Evolutionary conservation across 768 basidiomycete species (phyloP).

Genomic region (Termitomyces sp.): DNA sequence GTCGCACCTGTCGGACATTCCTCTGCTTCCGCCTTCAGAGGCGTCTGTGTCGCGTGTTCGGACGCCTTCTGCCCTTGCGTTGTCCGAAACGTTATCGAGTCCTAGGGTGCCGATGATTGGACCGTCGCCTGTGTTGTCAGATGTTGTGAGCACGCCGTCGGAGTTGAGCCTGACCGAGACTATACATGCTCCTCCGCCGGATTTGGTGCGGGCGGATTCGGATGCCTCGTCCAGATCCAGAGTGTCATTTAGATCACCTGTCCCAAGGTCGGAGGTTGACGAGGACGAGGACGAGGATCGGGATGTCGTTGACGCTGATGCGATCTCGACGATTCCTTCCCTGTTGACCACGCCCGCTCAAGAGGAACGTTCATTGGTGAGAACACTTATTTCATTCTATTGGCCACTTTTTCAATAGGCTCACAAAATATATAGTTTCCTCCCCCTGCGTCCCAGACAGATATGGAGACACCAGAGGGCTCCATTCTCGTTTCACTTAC

Average conservation of each 20-base stretch:
- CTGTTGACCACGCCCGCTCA: conserved; percentile 41
- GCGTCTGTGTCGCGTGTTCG: conserved; percentile 6
- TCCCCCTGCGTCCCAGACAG: conserved; percentile 16
- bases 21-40: conserved; percentile 3
- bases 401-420: conserved; percentile 1
- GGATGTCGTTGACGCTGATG: conserved; percentile 20
- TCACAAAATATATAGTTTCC: neutral
- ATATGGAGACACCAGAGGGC: conserved; percentile 29
- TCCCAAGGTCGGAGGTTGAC: conserved; percentile 25
- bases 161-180: neutral
- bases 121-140: neutral
- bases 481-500: conserved; percentile 33
- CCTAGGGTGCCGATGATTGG: neutral
- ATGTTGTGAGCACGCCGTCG: neutral
- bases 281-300: conserved; percentile 11
- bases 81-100: conserved; percentile 30
- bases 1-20: neutral
- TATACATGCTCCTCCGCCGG: neutral
- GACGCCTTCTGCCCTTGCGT: conserved; percentile 18
- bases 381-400: neutral
- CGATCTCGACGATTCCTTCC: conserved; percentile 47
- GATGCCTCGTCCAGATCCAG: conserved; percentile 31
- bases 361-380: conserved; percentile 10
- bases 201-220: conserved; percentile 18
- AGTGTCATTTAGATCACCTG: conserved; percentile 34